Percentiles rank a stretch among this genome's conserved stretches.
phyloP scores from a whole-genome alignment of 345 rosid species.

The Murraya koenigii region DNA sequence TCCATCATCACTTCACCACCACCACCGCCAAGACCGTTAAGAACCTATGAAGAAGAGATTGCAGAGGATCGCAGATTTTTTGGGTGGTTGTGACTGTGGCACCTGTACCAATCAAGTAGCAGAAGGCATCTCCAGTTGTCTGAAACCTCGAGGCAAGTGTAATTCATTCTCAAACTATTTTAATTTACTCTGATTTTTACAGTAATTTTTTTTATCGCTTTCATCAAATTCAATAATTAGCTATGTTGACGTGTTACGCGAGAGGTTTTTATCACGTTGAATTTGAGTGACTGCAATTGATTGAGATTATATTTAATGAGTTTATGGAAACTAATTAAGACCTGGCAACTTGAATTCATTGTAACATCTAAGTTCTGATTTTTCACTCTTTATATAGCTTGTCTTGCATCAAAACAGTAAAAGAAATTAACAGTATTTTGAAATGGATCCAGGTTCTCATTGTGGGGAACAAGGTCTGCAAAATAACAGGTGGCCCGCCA shows the following conservation, averaged over 20 bases:
- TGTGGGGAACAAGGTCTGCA: conserved; percentile 2
- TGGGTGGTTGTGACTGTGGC: conserved; percentile 31
- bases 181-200: neutral
- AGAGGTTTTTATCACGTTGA: neutral
- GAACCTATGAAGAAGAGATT: conserved; percentile 40
- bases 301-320: neutral
- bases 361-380: neutral
- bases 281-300: conserved; percentile 17
- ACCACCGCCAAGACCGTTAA: neutral
- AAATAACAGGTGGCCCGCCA: conserved; percentile 22
- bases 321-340: too few species aligned
- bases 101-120: conserved; percentile 15
- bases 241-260: neutral
- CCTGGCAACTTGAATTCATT: conserved; percentile 1
- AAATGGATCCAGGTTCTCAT: conserved; percentile 31
- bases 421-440: neutral
- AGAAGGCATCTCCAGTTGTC: conserved; percentile 14
- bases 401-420: neutral
- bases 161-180: neutral
- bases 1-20: neutral
- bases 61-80: conserved; percentile 34
- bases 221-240: conserved; percentile 15
- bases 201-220: neutral
- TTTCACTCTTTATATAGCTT: neutral
- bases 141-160: conserved; percentile 20